Conservation (phyloP, 1,284 basidiomycete genomes). For the Boletus mariae region DNA sequence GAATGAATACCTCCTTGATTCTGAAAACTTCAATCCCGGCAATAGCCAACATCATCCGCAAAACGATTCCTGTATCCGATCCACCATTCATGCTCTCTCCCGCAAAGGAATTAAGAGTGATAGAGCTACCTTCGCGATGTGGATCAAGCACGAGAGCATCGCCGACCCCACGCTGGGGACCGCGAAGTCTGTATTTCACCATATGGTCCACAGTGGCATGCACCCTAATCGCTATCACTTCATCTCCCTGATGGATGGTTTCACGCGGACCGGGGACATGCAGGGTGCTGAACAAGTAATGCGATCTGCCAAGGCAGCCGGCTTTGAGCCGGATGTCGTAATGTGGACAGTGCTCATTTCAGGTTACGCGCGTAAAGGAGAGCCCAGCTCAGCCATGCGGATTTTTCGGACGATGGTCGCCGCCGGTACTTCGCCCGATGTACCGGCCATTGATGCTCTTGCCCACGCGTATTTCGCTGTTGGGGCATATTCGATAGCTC, state of each 20-base stretch:
- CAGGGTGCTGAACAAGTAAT: slow-evolving; percentile 50
- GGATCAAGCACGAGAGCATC: slow-evolving; percentile 58
- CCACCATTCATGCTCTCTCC: slow-evolving; percentile 47
- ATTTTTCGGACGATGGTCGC: slow-evolving; percentile 63
- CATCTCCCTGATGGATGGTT: slow-evolving; percentile 66
- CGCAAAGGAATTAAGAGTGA: slow-evolving; percentile 51
- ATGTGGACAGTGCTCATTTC: slow-evolving; percentile 73
- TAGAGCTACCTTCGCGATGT: slow-evolving; percentile 51
- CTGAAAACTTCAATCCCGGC: slow-evolving; percentile 44
- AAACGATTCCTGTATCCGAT: slow-evolving; percentile 37
- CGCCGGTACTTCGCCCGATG: slow-evolving; percentile 58
- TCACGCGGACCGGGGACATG: slow-evolving; percentile 51
- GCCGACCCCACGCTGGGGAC: slow-evolving; percentile 46
- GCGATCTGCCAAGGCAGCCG: slow-evolving; percentile 44
- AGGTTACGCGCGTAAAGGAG: slow-evolving; percentile 57
- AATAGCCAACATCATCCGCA: slow-evolving; percentile 41
- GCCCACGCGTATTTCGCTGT: slow-evolving; percentile 59
- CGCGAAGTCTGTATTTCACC: slow-evolving; percentile 50
- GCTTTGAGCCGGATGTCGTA: slow-evolving; percentile 53
- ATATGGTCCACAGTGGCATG: slow-evolving; percentile 60
- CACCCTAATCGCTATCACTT: slow-evolving; percentile 67
- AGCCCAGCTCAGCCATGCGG: slow-evolving; percentile 49
- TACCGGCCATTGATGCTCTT: slow-evolving; percentile 65
- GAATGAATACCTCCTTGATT: slow-evolving; percentile 26
- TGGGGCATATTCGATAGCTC: slow-evolving; percentile 48